A percentile compares a stretch with the other conserved stretches of the same genome.
Conservation (phyloP, 129 eudicot genomes). For the Flaveria trinervia region DNA sequence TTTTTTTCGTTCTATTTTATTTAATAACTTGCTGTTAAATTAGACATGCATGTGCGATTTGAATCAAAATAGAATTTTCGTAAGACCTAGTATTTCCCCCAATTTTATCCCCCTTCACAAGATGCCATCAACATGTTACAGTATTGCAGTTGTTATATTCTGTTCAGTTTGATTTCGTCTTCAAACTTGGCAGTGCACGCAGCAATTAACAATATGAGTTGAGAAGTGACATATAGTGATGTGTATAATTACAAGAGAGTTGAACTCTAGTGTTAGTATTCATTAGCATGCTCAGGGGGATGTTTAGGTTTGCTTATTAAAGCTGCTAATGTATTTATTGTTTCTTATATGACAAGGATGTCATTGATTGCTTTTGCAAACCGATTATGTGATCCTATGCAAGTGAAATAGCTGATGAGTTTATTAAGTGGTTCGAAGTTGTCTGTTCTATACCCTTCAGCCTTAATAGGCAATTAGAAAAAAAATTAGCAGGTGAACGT, state of each 20-base stretch:
- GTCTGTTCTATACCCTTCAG: neutral
- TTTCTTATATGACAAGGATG: neutral
- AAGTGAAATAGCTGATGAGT: neutral
- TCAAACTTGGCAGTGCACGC: neutral
- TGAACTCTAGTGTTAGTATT: too few relatives aligned
- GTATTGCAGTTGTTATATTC: conserved; percentile 10
- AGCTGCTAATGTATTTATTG: too few relatives aligned
- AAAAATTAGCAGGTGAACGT: neutral
- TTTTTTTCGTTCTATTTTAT: too few relatives aligned
- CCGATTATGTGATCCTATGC: neutral
- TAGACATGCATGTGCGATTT: conserved; percentile 11
- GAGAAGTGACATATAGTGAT: neutral
- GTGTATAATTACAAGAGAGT: too few relatives aligned
- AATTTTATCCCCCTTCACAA: too few relatives aligned
- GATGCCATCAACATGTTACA: neutral
- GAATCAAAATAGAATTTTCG: neutral
- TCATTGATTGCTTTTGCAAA: neutral
- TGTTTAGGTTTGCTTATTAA: neutral
- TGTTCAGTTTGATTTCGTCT: neutral
- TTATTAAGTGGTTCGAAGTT: neutral
- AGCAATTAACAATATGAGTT: neutral
- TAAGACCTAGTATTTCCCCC: conserved; percentile 10
- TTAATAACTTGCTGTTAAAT: too few relatives aligned
- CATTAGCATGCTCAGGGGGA: neutral
- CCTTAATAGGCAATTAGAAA: neutral